Evolutionary conservation across 208 protist species (phyloP).

Genomic region (Angomonas ambiguus): DNA sequence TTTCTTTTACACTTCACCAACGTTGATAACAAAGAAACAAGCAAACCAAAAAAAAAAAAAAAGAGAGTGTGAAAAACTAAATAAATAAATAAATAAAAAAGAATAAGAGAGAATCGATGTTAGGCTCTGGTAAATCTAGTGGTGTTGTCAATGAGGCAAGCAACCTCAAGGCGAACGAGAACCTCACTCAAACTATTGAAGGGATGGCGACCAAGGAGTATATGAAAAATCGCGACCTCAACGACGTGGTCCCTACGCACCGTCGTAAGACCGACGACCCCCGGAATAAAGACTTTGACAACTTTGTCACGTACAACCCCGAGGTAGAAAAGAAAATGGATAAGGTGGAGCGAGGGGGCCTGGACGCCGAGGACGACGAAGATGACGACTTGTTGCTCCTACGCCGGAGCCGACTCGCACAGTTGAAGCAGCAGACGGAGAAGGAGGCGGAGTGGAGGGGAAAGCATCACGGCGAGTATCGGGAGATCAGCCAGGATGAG

Average conservation of each 20-base stretch:
- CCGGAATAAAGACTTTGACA: conserved; percentile 15
- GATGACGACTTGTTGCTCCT: conserved; percentile 75
- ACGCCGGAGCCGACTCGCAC: conserved; percentile 55
- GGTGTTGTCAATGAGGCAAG: conserved; percentile 86
- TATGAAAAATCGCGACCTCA: conserved; percentile 49
- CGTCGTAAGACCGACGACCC: conserved; percentile 25
- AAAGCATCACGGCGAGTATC: conserved; percentile 92
- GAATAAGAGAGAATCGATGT: conserved; percentile 32
- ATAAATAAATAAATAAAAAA: background rate
- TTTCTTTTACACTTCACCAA: background rate
- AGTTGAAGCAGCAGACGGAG: conserved; percentile 46
- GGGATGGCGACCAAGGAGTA: conserved; percentile 77
- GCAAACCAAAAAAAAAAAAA: background rate
- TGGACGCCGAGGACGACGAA: conserved; percentile 48
- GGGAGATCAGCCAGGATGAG: conserved; percentile 89
- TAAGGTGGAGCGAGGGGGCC: conserved; percentile 26
- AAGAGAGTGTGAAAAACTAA: background rate
- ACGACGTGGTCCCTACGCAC: conserved; percentile 84
- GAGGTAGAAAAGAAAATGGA: conserved; percentile 43
- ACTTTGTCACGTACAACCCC: conserved; percentile 70
- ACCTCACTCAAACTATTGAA: conserved; percentile 79
- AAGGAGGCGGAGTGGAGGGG: conserved; percentile 76
- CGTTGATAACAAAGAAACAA: background rate
- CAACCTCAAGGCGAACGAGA: conserved; percentile 88
- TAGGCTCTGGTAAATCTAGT: conserved; percentile 83